Base-by-base conservation (phyloP, 75 land plant species). In the Sequoia sempervirens region DNA sequence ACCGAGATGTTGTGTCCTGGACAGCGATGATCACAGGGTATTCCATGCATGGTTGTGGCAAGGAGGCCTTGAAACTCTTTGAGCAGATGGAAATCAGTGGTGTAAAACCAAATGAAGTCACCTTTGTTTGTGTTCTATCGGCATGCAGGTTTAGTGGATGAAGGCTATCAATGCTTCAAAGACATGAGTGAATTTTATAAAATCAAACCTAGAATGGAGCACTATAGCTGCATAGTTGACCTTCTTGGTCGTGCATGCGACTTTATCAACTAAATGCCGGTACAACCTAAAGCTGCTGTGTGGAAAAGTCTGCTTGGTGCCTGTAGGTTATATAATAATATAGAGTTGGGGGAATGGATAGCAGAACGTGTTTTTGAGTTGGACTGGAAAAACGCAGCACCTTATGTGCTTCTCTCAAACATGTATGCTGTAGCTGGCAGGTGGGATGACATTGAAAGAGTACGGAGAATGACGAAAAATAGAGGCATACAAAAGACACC, bases 301-400 rank as follows among this genome's bases (percentile, higher is more conserved):
- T 86, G 86, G 87, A 75, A 47, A 74, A 78, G 86, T 26, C 32
- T 86, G 53, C 87, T 86, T 32, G 64, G 87, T 54, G 85, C 87
- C 40, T 86, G 87, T 28, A 83, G 84, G 36, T 26, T 64, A 37
- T 41, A 68, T 7, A 83, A 68, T 32, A 76, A 85, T 40, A 30
- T 82, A 45, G 84, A 85, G 84, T 58, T 45, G 18, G 82, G 82
- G 18, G 54, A 50, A 50, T 23, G 58, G 47, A 64, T n/a, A 5
- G 82, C 82, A 34, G 37, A 40, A 81, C 54, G n/a, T 2, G 30
- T 81, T 5, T 81, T 81, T 81, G 82, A 81, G 56, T 47, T 81
- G 53, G 36, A 81, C 17, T 14, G 30, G 11, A 8, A n/a, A 53
- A 46, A 81, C 15, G 38, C 56, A 34, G 66, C 58, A n/a, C 37